phyloP scores from a whole-genome alignment of 768 basidiomycete species.

The Calocera viscosa region DNA sequence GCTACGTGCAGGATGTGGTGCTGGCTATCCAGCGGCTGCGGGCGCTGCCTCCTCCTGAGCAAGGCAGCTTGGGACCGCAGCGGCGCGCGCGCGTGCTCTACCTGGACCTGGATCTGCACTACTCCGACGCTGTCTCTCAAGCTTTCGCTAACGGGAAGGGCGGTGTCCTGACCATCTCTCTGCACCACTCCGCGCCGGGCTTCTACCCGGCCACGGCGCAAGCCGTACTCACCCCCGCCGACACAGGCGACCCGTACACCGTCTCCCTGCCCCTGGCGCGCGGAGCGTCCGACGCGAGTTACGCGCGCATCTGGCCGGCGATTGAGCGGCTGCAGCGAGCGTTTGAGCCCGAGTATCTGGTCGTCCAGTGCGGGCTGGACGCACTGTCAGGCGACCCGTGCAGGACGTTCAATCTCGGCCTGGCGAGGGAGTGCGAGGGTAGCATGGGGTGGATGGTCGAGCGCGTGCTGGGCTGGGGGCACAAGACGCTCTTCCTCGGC shows the following conservation, averaged over 20 bases:
- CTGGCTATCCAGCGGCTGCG: conserved; percentile 63
- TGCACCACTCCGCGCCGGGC: conserved; percentile 70
- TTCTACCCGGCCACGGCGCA: conserved; percentile 65
- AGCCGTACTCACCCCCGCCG: conserved; percentile 34
- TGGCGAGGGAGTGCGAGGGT: conserved; percentile 41
- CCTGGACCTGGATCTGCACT: conserved; percentile 85
- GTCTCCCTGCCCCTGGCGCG: conserved; percentile 65
- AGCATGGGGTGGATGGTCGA: conserved; percentile 59
- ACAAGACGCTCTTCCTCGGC: conserved; percentile 55
- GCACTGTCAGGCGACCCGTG: conserved; percentile 76
- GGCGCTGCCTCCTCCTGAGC: conserved; percentile 14
- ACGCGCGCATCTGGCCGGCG: conserved; percentile 47
- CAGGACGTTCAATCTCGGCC: conserved; percentile 57
- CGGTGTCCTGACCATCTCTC: conserved; percentile 49
- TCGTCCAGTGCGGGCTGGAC: conserved; percentile 81
- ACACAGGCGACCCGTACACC: conserved; percentile 45
- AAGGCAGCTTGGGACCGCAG: neutral
- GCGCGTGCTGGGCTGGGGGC: conserved; percentile 38
- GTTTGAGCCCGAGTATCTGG: conserved; percentile 63
- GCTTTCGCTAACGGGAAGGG: conserved; percentile 44
- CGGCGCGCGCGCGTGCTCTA: conserved; percentile 64
- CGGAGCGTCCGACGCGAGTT: conserved; percentile 58
- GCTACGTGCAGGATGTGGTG: conserved; percentile 85
- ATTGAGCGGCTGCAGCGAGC: conserved; percentile 48
- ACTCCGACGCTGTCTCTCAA: conserved; percentile 74